These are phyloP conservation scores for Penicillium hesseltinei DNA, from an alignment of 2,329 filamentous ascomycete genomes.

Conservation along the genomic window DNA sequence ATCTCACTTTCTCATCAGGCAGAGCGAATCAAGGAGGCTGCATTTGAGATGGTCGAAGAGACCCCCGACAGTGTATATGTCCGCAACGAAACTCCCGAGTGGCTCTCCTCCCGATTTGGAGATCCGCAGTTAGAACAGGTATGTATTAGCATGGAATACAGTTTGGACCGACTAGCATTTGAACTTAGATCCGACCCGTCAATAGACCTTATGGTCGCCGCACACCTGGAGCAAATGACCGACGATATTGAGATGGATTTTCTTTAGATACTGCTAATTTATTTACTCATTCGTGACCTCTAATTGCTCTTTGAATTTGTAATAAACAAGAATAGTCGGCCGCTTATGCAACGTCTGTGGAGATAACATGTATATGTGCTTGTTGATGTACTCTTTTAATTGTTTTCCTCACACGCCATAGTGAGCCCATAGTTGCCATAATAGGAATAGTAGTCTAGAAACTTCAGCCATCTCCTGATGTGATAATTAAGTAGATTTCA, in stretches of 20 bases:
- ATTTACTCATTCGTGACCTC: not conserved
- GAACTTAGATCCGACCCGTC: not conserved
- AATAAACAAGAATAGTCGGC: not conserved
- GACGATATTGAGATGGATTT: conserved; percentile 1
- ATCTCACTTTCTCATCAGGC: not conserved
- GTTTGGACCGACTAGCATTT: not conserved
- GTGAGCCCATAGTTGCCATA: not conserved
- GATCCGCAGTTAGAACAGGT: not conserved
- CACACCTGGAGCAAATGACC: not conserved
- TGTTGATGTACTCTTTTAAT: no score
- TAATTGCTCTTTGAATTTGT: not conserved
- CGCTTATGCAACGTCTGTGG: no score
- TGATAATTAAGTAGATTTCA: not conserved
- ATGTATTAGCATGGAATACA: not conserved
- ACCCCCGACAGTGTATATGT: not conserved
- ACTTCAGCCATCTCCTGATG: not conserved
- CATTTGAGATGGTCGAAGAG: not conserved
- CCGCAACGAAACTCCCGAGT: not conserved
- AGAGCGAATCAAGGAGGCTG: not conserved
- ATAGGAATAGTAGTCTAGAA: not conserved
- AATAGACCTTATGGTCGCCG: not conserved
- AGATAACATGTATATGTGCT: no score
- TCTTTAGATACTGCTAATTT: not conserved
- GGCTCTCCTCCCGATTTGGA: not conserved
- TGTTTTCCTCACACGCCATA: not conserved